Evolutionary conservation across 768 basidiomycete genomes (phyloP).

Genomic region (Collybia sordida): DNA sequence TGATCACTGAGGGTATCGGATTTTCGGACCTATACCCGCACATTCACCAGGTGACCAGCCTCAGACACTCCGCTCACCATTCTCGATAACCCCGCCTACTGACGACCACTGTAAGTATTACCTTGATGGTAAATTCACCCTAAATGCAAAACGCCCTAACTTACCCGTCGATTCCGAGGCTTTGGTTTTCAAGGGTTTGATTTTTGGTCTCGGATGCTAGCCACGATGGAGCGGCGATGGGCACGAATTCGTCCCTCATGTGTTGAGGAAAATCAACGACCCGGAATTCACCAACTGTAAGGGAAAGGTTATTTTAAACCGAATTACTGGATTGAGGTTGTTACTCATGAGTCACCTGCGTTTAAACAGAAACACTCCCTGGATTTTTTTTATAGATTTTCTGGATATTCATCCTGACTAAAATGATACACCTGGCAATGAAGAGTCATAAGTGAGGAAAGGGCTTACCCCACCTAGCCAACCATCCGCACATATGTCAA

Average conservation of each 20-base stretch:
- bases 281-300: conserved; percentile 32
- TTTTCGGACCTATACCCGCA: not conserved
- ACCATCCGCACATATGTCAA: conserved; percentile 48
- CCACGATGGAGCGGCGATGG: conserved; percentile 36
- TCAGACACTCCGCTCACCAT: too few relatives aligned
- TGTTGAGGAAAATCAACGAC: conserved; percentile 36
- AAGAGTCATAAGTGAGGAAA: conserved; percentile 15
- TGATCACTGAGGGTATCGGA: too few relatives aligned
- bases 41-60: too few relatives aligned
- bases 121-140: not conserved
- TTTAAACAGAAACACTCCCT: too few relatives aligned
- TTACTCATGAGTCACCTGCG: too few relatives aligned
- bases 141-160: conserved; percentile 24
- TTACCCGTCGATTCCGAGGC: conserved; percentile 34
- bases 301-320: conserved; percentile 29
- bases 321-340: too few relatives aligned
- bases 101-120: too few relatives aligned
- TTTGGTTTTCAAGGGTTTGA: conserved; percentile 30
- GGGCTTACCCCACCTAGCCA: conserved; percentile 33
- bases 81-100: too few relatives aligned
- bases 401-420: too few relatives aligned
- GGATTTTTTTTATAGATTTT: conserved; percentile 50
- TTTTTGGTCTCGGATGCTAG: conserved; percentile 36
- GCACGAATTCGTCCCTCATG: conserved; percentile 37
- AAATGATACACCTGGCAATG: conserved; percentile 21